Evolutionary conservation across 306 rosid species (phyloP).

Genomic region (Glycyrrhiza uralensis): DNA sequence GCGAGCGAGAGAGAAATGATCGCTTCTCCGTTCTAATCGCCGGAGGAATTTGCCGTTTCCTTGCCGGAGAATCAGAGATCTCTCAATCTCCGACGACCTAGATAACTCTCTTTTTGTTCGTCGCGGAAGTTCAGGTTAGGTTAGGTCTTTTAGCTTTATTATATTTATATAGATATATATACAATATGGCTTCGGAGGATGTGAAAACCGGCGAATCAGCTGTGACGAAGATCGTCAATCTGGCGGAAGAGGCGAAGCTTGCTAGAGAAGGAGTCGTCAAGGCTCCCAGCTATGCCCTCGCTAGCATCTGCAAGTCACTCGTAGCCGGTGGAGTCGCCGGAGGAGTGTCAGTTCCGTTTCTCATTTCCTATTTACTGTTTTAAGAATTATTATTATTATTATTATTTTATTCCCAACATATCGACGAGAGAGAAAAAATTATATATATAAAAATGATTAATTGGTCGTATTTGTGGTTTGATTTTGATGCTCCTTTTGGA

Average conservation of each 20-base stretch:
- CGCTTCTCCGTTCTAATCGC: neutral
- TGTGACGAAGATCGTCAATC: slow-evolving; percentile 74
- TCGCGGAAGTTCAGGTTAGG: neutral
- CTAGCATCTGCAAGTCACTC: slow-evolving; percentile 82
- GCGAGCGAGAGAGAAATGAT: neutral
- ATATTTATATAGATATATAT: neutral
- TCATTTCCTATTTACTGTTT: neutral
- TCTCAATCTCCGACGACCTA: slow-evolving; percentile 18
- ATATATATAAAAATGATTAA: neutral
- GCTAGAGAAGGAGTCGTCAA: slow-evolving; percentile 88
- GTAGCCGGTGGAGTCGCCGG: slow-evolving; percentile 99
- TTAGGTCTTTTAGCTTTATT: neutral
- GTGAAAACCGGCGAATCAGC: slow-evolving; percentile 79
- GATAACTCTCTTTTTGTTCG: neutral
- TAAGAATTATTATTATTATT: neutral
- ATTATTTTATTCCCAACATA: neutral
- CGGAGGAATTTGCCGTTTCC: neutral
- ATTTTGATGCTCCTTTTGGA: neutral
- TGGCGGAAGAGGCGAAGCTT: slow-evolving; percentile 94
- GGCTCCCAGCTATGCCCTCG: slow-evolving; percentile 62
- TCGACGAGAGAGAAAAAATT: too few species aligned
- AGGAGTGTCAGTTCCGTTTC: slow-evolving; percentile 84
- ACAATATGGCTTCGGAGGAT: slow-evolving; percentile 82
- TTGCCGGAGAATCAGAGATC: slow-evolving; percentile 8
- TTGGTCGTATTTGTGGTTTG: neutral